Base-by-base conservation (phyloP, 345 rosid species). In the Aegle marmelos region DNA sequence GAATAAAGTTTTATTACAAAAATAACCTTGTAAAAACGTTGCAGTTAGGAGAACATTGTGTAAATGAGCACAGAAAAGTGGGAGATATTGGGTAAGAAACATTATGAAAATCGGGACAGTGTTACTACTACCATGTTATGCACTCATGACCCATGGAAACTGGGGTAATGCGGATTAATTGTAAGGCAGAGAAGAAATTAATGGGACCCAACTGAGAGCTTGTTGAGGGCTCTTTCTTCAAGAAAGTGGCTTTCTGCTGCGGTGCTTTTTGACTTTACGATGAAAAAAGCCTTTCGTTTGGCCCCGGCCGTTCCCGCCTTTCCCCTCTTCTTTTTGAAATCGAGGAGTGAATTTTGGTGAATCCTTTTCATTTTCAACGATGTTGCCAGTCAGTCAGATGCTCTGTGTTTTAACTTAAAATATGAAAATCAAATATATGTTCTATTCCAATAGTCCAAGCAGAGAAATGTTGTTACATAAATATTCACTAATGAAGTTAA, bases 251-350 rank as follows among this genome's bases (percentile, higher is more conserved):
- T 28, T 71, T 80, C 33, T 28, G 21, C 39, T 45, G 25, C 22
- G 57, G 25, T 53, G 56, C 67, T 69, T 70, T 74, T 80, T 73
- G 74, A 77, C 72, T 59, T 21, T 70, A n/a, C 7, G 2, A 25
- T 27, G 13, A 57, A 41, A 67, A 61, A 45, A 58, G 69, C 68
- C 48, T 2, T 17, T 17, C 2, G 22, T 53, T 5, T 36, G 27
- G 74, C 28, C n/a, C 61, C 74, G 17, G 70, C 62, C 2, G 59
- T 70, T 53, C 41, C 74, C 74, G 74, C 62, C 9, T 53, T 70
- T 70, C 28, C 4, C 22, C 24, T 28, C 5, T 2, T 0, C 73
- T 19, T 50, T 70, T 50, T 50, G 39, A 70, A 70, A 50, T 27
- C 11, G 17, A 24, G 3, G 33, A 30, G 14, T 45, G 1, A 39